Evolutionary conservation across 345 rosid species (phyloP), one percentile per base, ranked within the genome.

Genomic region (Lumnitzera littorea): DNA sequence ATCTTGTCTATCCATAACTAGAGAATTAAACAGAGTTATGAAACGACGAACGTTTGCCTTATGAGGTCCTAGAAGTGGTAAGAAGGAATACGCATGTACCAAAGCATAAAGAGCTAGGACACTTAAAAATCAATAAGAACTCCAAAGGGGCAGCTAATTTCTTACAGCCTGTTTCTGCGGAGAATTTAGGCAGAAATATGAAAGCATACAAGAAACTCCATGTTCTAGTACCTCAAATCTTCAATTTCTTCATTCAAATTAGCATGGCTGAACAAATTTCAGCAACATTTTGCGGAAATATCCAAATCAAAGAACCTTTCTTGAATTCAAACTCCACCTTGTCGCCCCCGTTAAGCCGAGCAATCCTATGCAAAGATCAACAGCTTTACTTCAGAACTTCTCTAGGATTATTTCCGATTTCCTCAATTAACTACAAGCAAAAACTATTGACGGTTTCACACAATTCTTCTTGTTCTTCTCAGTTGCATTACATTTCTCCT

Each of bases 381-480:
- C 66, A 73, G 50, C 75, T 77, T 25, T 82, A 76, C 56, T 75
- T 82, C 14, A 73, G 81, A 75, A 80, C 82, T 51, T 74, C 88
- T 65, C 23, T 64, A 0, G 88, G 85, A 20, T 75, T 67, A 66
- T 70, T 73, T 24, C 78, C 64, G 31, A 63, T 76, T 61, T 78
- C 84, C 55, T 70, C 84, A 31, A 58, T 84, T n/a, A 72, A 84
- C 63, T 76, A 77, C 62, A n/a, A 73, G 27, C 60, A 55, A 4
- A 84, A 67, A 75, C 65, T 78, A 48, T 61, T 76, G 17, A 64
- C 67, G 48, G 56, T 79, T 53, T 58, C 76, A 65, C 77, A 70
- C 66, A 60, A 58, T 43, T n/a, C 72, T 61, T 65, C 71, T 53
- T 70, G 70, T 46, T 70, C 82, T 57, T 58, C 84, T 52, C 71